Conservation (phyloP, 2,329 filamentous ascomycete genomes). For the Aspergillus udagawae region DNA sequence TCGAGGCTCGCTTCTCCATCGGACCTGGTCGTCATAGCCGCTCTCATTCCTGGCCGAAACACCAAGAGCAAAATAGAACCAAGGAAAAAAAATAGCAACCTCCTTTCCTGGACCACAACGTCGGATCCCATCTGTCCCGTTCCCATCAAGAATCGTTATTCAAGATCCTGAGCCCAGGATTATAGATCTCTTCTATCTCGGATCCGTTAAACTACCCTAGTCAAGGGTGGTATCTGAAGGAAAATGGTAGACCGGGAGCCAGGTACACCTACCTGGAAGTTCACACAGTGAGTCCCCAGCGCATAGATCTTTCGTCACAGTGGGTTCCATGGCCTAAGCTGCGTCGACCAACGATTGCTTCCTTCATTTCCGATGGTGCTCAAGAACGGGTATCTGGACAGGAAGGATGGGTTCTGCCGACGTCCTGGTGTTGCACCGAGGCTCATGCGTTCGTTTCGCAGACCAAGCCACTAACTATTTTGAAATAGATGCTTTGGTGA, state of each 20-base stretch:
- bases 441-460: background rate
- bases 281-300: constrained; percentile 78
- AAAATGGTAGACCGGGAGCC: constrained; percentile 94
- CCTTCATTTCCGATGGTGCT: background rate
- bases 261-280: constrained; percentile 97
- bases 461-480: constrained; percentile 8
- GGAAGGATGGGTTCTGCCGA: background rate
- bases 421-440: background rate
- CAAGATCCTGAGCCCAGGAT: constrained; percentile 2
- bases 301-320: constrained; percentile 7
- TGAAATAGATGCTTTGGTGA: constrained; percentile 87
- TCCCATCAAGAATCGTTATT: constrained; percentile 10
- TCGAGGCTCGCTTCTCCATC: constrained; percentile 9
- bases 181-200: constrained; percentile 11
- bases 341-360: background rate
- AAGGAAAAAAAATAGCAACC: background rate
- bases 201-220: constrained; percentile 17
- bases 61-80: background rate
- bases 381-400: background rate
- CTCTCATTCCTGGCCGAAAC: constrained; percentile 1
- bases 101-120: constrained; percentile 7
- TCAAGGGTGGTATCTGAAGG: constrained; percentile 44
- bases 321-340: background rate
- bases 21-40: constrained; percentile 7
- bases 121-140: constrained; percentile 9